These are phyloP conservation scores for Apocynum venetum DNA, from an alignment of 257 asterid species.

Conservation along the genomic window DNA sequence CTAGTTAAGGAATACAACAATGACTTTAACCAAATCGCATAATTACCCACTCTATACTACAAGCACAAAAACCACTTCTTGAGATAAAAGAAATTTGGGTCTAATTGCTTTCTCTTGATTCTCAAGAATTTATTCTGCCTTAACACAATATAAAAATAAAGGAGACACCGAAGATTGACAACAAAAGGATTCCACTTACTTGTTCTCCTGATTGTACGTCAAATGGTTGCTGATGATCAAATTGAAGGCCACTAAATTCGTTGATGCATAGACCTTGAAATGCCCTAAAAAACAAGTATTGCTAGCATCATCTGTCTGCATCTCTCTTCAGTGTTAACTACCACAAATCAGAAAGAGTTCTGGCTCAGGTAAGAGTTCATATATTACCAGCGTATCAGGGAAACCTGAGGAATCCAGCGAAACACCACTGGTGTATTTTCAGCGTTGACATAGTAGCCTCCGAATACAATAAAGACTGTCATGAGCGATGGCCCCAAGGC, in stretches of 20 bases:
- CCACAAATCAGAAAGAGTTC: neutral
- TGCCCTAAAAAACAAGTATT: constrained; percentile 56
- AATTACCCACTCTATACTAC: no score
- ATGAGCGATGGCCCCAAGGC: constrained; percentile 94
- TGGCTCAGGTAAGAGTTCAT: neutral
- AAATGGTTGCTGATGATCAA: constrained; percentile 72
- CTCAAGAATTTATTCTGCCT: no score
- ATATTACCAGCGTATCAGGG: constrained; percentile 86
- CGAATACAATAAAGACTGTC: constrained; percentile 97
- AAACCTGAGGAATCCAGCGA: constrained; percentile 91
- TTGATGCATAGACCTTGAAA: constrained; percentile 97
- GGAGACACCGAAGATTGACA: neutral
- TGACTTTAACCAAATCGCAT: no score
- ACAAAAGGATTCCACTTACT: constrained; percentile 39
- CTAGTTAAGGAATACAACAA: no score
- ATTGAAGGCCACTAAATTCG: constrained; percentile 79
- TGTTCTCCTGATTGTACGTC: constrained; percentile 93
- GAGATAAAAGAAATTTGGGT: no score
- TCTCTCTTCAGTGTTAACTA: neutral
- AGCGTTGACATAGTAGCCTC: constrained; percentile 91
- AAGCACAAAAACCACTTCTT: no score
- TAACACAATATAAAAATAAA: no score
- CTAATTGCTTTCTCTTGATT: no score
- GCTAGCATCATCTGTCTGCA: neutral
- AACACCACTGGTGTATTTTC: constrained; percentile 86